Evolutionary conservation across 2,329 filamentous ascomycete species (phyloP), one percentile per base, ranked within the genome.

Genomic region (Albophoma yamanashiensis): DNA sequence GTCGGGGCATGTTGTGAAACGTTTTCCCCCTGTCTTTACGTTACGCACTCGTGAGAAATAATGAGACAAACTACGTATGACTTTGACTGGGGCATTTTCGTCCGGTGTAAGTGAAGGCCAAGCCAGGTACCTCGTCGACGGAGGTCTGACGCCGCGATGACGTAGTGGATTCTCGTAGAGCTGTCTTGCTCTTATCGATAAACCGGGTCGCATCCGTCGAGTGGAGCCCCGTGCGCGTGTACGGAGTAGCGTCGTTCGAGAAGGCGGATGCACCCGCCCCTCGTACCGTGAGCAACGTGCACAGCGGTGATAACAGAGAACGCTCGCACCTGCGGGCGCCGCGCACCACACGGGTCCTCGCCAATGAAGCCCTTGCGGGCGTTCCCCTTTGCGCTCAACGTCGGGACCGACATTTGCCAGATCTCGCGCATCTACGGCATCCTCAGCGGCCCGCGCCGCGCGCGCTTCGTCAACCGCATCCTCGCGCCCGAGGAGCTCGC

Each of bases 371-470:
- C 69, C 31, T 59, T 75, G 53, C 67, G 68, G 22, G 70, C 70
- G 3, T 91, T 92, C 66, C 86, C 87, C 1, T 78, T 85, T n/a
- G 78, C 85, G 1, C 69, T 93, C 17, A 80, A 81, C 56, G 76
- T 96, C 58, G 92, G 92, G 61, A 93, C 84, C 56, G 92, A 96
- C 70, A 88, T 96, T 60, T 91, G 89, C 72, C 80, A 81, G 60
- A 81, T 91, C 60, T 73, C 79, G 0, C 85, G 91, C 59, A 84
- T 96, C 61, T 75, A 78, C 62, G 71, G 73, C 25, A 77, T 92
- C 58, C 72, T 93, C 58, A 71, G 69, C 22, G 70, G 75, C 34
- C 70, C 74, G 11, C 69, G 70, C 45, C 76, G 74, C 1, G 58
- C 63, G 6, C 75, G 75, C 38, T 83, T 85, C 65, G 68, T 84